Conservation (phyloP, 352 stramenopile genomes). For the Elongisporangium undulatum region DNA sequence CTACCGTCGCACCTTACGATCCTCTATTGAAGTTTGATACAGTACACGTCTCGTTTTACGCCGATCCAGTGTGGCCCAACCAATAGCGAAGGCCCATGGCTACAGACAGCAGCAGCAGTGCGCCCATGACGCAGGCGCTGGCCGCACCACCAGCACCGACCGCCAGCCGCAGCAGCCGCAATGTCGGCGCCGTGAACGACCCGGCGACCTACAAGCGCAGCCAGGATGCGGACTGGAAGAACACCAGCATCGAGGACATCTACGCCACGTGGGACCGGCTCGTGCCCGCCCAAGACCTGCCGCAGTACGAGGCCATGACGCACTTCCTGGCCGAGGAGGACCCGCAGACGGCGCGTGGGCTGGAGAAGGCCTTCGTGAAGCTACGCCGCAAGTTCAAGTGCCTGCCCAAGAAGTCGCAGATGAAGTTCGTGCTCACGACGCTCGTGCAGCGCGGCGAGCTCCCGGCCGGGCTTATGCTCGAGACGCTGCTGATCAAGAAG, state of each 20-base stretch:
- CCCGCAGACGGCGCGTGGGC: conserved; percentile 66
- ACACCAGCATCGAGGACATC: conserved; percentile 85
- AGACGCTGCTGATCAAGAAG: conserved; percentile 87
- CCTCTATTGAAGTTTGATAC: too few species aligned
- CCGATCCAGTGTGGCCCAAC: too few species aligned
- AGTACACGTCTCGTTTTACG: too few species aligned
- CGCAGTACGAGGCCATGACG: conserved; percentile 77
- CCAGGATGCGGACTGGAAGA: conserved; percentile 71
- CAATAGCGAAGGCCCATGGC: too few species aligned
- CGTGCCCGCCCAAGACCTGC: conserved; percentile 56
- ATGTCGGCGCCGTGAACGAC: conserved; percentile 60
- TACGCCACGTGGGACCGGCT: conserved; percentile 84
- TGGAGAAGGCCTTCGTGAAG: conserved; percentile 84
- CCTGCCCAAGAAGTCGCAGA: conserved; percentile 88
- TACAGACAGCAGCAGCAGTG: too few species aligned
- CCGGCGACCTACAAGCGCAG: conserved; percentile 86
- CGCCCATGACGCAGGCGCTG: conserved; percentile 64
- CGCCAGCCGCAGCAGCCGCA: conserved; percentile 25
- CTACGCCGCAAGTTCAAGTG: conserved; percentile 87
- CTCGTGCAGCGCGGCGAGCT: conserved; percentile 64
- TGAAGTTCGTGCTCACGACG: conserved; percentile 83
- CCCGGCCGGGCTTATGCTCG: conserved; percentile 42
- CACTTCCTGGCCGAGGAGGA: conserved; percentile 71
- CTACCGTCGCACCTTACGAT: not conserved
- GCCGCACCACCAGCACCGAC: conserved; percentile 46